Evolutionary conservation across 2,329 filamentous ascomycete genomes (phyloP), one percentile per base, ranked within the genome.

Genomic region (Pseudogymnoascus sp.): DNA sequence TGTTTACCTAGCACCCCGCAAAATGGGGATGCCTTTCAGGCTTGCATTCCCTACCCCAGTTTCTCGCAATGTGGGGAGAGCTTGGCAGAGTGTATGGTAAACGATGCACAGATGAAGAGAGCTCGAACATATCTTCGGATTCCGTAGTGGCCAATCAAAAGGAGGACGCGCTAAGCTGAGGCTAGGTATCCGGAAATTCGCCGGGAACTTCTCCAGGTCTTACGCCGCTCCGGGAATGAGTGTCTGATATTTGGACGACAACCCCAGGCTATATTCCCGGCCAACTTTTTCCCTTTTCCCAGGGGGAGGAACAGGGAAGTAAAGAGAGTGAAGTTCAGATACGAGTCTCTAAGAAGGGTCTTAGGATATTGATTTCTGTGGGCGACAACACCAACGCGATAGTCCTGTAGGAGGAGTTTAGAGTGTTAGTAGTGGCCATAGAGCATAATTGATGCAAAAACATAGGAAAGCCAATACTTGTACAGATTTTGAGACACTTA

Each of bases 401-500:
- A 54, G 54, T 60, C 24, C 33, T 37, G 40, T 60, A 33, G n/a
- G 36, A 63, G 21, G 21, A 15, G 33, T 58, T 44, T 26, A 17
- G 47, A 24, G 31, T 63, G 57, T 61, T 41, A 58, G 24, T 36
- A 60, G 24, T 60, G 40, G 59, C 62, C 15, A 60, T 24, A 13
- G 62, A 40, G 59, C 31, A 41, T 10, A 21, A 58, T 33, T 64
- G 44, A 62, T 60, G 58, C 39, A 61, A 57, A 61, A 29, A 31
- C 31, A 54, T 6, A 39, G 31, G 58, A 33, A 41, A 50, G 57
- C 66, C 44, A 40, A 66, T 61, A 57, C 64, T 47, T 64, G 59
- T 24, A 63, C 33, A 66, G 58, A 64, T 24, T 65, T 64, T 62
- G 50, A 64, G 44, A 60, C 65, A 61, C 62, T 64, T 66, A 63